Base-by-base conservation (phyloP, 345 rosid species). In the Camelina neglecta region DNA sequence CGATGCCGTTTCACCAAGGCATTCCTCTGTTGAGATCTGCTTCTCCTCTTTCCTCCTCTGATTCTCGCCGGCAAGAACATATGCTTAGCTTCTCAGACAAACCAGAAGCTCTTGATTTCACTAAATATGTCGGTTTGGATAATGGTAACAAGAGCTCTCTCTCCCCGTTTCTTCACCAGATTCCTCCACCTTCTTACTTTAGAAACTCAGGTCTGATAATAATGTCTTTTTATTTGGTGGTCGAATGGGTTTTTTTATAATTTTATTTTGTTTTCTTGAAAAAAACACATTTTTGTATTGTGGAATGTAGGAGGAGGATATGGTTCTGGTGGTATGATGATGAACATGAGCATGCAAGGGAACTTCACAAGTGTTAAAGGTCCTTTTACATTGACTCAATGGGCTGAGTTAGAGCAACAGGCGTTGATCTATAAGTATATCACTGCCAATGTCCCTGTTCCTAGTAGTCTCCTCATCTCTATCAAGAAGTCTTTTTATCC, bases 381-480 rank as follows among this genome's bases (percentile, higher is more conserved):
- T 50, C 85, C 87, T 41, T 86, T 91, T 16, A 89, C 89, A 57
- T 81, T 85, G 59, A 77, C 88, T 58, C 95, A 91, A 62, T 80
- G 85, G 93, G 84, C 84, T 60, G 97, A 91, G 77, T 76, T 91
- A 35, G 84, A 89, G 61, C 89, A 85, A 49, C 95, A 91, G 69
- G 87, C 90, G n/a, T 79, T 83, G 88, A 91, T 91, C 84, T 89
- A 80, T 83, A 88, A 85, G 74, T 84, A 87, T 81, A 81, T 91
- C 57, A 77, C 80, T 9, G 82, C 84, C 71, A 85, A 85, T 68
- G 86, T 79, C 55, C 82, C 90, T 54, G 84, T 92, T 35, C 97
- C 97, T 53, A 81, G 90, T 48, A 85, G 89, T 76, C 67, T 91
- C 55, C 86, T 92, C 75, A 75, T 73, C 57, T 85, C 90, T 29